These are phyloP conservation scores for Vitis riparia DNA, from an alignment of 164 flowering plant species.

Conservation along the genomic window DNA sequence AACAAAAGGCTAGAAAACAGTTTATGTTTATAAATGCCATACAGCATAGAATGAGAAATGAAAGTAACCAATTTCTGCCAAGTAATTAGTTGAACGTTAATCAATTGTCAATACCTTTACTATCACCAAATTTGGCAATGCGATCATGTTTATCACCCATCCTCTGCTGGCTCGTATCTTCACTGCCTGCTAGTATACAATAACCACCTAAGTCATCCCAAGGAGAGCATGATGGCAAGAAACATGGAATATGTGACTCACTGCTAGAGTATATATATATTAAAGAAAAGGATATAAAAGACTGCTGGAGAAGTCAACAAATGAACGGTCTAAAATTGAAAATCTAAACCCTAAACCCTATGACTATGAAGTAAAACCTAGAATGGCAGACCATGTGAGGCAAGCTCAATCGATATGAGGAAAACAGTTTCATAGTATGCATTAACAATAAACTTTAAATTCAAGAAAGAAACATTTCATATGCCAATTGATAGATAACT, in stretches of 20 bases:
- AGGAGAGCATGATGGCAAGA: neutral
- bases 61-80: neutral
- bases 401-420: too few species aligned
- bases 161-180: conserved; percentile 41
- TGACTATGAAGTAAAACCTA: too few species aligned
- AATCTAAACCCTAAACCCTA: neutral
- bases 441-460: too few species aligned
- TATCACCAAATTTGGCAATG: conserved; percentile 28
- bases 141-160: conserved; percentile 33
- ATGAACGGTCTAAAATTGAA: neutral
- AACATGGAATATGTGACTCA: neutral
- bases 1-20: neutral
- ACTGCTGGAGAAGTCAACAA: too few species aligned
- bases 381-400: too few species aligned
- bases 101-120: conserved; percentile 24
- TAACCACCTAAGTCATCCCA: neutral
- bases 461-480: too few species aligned
- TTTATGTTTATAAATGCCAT: neutral
- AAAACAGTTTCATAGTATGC: too few species aligned
- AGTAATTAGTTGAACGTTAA: neutral
- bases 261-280: too few species aligned
- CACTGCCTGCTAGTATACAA: conserved; percentile 41
- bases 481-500: too few species aligned
- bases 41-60: neutral
- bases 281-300: too few species aligned